Conservation (phyloP, 306 rosid genomes). For the Inga laurina region DNA sequence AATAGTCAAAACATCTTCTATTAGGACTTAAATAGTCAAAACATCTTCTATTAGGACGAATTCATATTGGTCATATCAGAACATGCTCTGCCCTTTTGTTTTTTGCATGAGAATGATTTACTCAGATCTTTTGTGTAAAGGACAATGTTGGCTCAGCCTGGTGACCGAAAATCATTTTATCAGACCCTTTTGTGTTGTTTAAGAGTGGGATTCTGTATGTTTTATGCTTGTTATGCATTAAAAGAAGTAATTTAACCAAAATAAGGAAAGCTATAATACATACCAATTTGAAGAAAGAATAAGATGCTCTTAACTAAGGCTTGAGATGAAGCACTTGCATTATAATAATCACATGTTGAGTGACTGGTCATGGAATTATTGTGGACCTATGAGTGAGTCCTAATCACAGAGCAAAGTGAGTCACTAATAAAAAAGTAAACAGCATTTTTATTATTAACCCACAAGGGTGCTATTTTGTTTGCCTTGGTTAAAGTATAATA, state of each 20-base stretch:
- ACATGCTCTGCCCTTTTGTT: background rate
- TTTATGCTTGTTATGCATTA: background rate
- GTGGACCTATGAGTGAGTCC: constrained; percentile 41
- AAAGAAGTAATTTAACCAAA: background rate
- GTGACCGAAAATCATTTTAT: constrained; percentile 8
- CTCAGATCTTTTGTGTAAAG: constrained; percentile 1
- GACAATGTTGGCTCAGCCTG: constrained; percentile 24
- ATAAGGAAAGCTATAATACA: background rate
- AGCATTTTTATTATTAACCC: constrained; percentile 35
- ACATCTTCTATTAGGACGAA: too few species aligned
- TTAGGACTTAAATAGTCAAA: too few species aligned
- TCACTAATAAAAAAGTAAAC: constrained; percentile 29
- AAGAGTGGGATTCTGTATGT: background rate
- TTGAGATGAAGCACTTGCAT: background rate
- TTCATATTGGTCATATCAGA: background rate
- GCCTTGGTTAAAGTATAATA: background rate
- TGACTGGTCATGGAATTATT: constrained; percentile 15
- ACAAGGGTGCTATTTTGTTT: constrained; percentile 31
- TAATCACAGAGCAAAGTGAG: constrained; percentile 42
- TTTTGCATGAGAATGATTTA: background rate
- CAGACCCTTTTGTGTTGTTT: background rate
- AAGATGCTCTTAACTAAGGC: background rate
- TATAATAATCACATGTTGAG: background rate
- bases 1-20: too few species aligned
- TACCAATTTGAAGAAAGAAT: background rate